Evolutionary conservation across 805 yeast species (phyloP), one percentile per base, ranked within the genome.

Genomic region (Teunomyces lycoperdinae): DNA sequence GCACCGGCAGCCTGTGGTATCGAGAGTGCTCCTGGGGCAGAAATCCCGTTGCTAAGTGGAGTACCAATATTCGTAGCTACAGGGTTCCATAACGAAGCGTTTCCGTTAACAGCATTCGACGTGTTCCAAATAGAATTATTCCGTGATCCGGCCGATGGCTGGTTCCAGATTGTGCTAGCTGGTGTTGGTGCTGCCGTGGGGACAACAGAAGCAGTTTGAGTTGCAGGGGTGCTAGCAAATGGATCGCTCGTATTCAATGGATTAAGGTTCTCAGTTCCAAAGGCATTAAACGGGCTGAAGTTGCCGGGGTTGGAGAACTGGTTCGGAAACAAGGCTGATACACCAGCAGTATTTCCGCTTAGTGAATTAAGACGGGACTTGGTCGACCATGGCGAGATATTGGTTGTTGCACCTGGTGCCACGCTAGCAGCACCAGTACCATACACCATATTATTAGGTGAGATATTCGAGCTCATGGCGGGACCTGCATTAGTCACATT

Each of bases 101-200:
- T 38, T n/a, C 41, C 41, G 8, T n/a, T n/a, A 6, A 11, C 30
- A 10, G 39, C 27, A 13, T 53, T 46, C 2, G 50, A 26, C 13
- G 43, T 58, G 33, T 63, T 61, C 74, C 74, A 69, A 34, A 69
- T 68, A 3, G 71, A 66, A 44, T 55, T 60, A 47, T 54, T 64
- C 33, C 67, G 42, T 7, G 41, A 38, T 6, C 41, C 41, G 4
- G 24, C 24, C 5, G 65, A 45, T 5, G 58, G 50, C 28, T 42
- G 53, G 24, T 45, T 50, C 58, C 57, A 55, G 7, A 52, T 51
- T 11, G 39, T 20, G 17, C 41, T 42, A n/a, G 43, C 32, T 26
- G 43, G 41, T 20, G 24, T 32, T 9, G 40, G 20, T 27, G 30
- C 24, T 5, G 50, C 38, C 43, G 38, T 35, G 10, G 28, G 50